Conservation (phyloP, 2,329 filamentous ascomycete species). For the Hypoxylon sp. region DNA sequence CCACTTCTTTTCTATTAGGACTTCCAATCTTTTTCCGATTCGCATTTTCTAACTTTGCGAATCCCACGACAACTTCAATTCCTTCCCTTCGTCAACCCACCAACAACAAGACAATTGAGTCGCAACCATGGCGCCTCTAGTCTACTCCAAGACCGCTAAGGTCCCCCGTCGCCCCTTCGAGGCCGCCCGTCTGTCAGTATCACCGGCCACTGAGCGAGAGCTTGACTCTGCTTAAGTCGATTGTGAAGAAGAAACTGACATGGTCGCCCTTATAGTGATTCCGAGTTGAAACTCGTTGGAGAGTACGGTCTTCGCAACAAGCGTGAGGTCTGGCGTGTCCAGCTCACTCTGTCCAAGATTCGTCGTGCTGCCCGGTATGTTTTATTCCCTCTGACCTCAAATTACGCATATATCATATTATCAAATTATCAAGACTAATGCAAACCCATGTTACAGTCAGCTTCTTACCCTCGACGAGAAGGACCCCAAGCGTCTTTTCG, state of each 20-base stretch:
- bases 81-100: slow-evolving; percentile 44
- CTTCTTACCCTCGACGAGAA: slow-evolving; percentile 99
- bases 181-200: slow-evolving; percentile 99
- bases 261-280: slow-evolving; percentile 78
- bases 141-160: slow-evolving; percentile 99
- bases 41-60: slow-evolving; percentile 39
- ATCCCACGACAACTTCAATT: slow-evolving; percentile 45
- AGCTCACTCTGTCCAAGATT: slow-evolving; percentile 99
- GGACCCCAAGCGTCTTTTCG: slow-evolving; percentile 99
- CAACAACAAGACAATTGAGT: slow-evolving; percentile 57
- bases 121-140: slow-evolving; percentile 67
- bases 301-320: slow-evolving; percentile 99
- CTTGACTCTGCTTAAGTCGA: slow-evolving; percentile 98
- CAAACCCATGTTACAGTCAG: slow-evolving; percentile 76
- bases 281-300: slow-evolving; percentile 99
- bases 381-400: not conserved
- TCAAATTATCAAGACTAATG: slow-evolving; percentile 30
- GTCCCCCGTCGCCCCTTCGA: slow-evolving; percentile 98
- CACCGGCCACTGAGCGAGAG: slow-evolving; percentile 97
- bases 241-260: slow-evolving; percentile 80
- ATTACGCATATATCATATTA: not conserved
- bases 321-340: slow-evolving; percentile 99
- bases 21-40: slow-evolving; percentile 39
- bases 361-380: slow-evolving; percentile 99
- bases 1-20: slow-evolving; percentile 33